A percentile compares a stretch with the other conserved stretches of the same genome.
Conservation (phyloP, 2,329 filamentous ascomycete genomes). For the Hymenoscyphus linearis region DNA sequence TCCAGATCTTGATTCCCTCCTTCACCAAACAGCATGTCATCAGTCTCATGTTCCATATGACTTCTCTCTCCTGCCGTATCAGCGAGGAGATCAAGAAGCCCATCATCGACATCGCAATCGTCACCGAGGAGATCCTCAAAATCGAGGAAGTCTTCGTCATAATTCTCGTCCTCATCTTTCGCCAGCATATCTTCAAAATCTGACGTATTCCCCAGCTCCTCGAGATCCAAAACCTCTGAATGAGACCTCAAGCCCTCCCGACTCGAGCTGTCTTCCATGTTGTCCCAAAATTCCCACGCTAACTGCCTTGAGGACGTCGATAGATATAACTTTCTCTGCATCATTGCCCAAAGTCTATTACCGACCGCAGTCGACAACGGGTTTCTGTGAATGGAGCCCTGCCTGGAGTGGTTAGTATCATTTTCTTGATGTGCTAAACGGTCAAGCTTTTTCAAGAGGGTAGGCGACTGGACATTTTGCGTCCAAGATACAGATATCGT, state of each 20-base stretch:
- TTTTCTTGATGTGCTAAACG: constrained; percentile 5
- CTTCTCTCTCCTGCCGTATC: constrained; percentile 15
- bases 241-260: neutral
- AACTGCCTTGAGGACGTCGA: constrained; percentile 10
- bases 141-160: neutral
- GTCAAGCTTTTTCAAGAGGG: constrained; percentile 17
- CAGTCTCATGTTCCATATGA: constrained; percentile 17
- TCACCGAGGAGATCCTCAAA: constrained; percentile 17
- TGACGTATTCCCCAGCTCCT: neutral
- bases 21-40: constrained; percentile 21
- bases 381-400: neutral
- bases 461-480: constrained; percentile 20
- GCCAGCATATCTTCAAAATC: neutral
- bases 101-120: constrained; percentile 9
- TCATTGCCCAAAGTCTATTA: constrained; percentile 24
- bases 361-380: constrained; percentile 15
- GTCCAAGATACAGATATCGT: constrained; percentile 15
- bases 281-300: neutral
- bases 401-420: neutral
- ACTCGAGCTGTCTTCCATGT: neutral
- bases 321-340: constrained; percentile 22
- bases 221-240: neutral
- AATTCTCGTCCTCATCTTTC: neutral
- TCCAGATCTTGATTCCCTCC: neutral
- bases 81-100: constrained; percentile 12